phyloP scores from a whole-genome alignment of 2,329 filamentous ascomycete species.

The Rhexocercosporidium sp. region DNA sequence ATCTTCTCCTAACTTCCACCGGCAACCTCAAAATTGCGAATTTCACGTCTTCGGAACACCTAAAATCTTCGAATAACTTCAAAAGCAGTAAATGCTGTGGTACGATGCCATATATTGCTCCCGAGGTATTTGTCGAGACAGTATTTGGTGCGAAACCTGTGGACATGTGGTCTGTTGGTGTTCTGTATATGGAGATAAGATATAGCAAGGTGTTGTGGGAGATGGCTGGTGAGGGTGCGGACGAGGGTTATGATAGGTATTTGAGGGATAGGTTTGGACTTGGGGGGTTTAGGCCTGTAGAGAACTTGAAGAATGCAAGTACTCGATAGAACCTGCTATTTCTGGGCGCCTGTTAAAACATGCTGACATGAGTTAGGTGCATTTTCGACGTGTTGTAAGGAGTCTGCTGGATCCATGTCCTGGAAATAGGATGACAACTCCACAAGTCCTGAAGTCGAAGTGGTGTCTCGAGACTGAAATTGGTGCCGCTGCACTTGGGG shows the following conservation, averaged over 20 bases:
- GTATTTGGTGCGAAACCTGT: constrained; percentile 5
- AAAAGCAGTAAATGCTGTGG: not conserved
- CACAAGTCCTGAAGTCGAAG: constrained; percentile 2
- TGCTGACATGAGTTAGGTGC: not conserved
- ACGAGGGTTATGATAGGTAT: constrained; percentile 19
- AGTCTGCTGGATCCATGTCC: constrained; percentile 10
- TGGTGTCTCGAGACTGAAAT: constrained; percentile 6
- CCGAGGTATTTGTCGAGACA: constrained; percentile 12
- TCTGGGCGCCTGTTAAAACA: not conserved
- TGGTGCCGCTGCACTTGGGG: not conserved
- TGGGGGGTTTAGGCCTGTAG: constrained; percentile 19
- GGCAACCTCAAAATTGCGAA: constrained; percentile 14
- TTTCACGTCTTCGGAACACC: not conserved
- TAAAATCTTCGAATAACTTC: not conserved
- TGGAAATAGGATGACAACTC: not conserved
- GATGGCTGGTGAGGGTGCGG: constrained; percentile 16
- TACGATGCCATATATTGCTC: constrained; percentile 11
- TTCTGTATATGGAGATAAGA: constrained; percentile 20
- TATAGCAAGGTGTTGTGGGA: constrained; percentile 12
- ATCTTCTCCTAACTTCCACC: constrained; percentile 4
- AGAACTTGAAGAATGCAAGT: constrained; percentile 19
- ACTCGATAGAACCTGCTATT: not conserved
- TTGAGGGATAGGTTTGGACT: constrained; percentile 9
- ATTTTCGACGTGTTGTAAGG: constrained; percentile 5
- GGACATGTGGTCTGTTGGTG: constrained; percentile 19